Conservation (phyloP, 208 protist species). For the Phytomonas francai region DNA sequence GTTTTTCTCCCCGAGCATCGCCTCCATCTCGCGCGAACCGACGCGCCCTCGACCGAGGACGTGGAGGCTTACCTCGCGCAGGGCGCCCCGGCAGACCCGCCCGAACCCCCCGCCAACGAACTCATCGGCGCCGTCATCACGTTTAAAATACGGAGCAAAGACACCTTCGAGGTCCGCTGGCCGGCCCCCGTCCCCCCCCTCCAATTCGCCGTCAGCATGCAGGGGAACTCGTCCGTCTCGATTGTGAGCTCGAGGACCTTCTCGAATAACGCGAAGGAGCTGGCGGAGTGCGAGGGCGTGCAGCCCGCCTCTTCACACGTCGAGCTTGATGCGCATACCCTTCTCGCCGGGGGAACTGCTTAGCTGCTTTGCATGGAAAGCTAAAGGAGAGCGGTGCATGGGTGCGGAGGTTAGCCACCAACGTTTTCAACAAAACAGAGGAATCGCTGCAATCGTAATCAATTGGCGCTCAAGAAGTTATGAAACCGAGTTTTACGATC, state of each 20-base stretch:
- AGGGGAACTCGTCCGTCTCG: conserved; percentile 55
- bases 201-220: conserved; percentile 78
- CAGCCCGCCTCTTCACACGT: neutral
- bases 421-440: neutral
- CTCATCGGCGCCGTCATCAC: conserved; percentile 34
- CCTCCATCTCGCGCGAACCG: neutral
- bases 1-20: neutral
- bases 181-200: conserved; percentile 60
- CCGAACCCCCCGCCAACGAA: neutral
- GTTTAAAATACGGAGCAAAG: conserved; percentile 27
- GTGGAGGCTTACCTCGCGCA: neutral
- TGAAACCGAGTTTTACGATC: neutral
- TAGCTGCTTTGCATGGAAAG: neutral
- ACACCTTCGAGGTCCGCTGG: conserved; percentile 48
- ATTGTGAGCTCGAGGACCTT: conserved; percentile 23
- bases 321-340: neutral
- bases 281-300: neutral
- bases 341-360: neutral
- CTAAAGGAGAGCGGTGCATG: neutral
- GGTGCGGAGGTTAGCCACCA: conserved; percentile 14
- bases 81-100: too few relatives aligned
- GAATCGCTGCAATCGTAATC: neutral
- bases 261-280: conserved; percentile 15
- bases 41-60: neutral
- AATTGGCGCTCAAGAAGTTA: neutral